phyloP scores from a whole-genome alignment of 2,329 filamentous ascomycete species.

The Phialocephala sp. region DNA sequence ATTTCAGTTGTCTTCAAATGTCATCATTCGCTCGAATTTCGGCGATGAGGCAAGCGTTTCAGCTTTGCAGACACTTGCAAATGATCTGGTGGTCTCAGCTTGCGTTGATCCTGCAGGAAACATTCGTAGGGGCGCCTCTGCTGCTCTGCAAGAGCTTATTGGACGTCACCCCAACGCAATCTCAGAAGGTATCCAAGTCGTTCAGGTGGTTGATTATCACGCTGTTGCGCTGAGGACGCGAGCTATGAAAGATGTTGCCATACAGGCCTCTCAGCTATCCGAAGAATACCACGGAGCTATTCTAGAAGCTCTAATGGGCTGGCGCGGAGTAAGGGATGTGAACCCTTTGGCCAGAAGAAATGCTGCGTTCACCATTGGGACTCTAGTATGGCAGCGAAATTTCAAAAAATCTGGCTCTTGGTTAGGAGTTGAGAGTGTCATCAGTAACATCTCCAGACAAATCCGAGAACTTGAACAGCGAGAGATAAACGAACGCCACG shows the following conservation, averaged over 20 bases:
- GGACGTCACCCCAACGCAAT: slow-evolving; percentile 90
- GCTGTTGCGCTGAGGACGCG: slow-evolving; percentile 85
- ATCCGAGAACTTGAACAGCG: slow-evolving; percentile 43
- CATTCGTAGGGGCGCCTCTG: slow-evolving; percentile 89
- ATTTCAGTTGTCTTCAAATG: slow-evolving; percentile 52
- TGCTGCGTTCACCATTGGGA: slow-evolving; percentile 73
- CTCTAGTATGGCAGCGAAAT: slow-evolving; percentile 47
- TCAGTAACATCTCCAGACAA: slow-evolving; percentile 22
- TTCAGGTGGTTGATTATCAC: slow-evolving; percentile 93
- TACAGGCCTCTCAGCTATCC: slow-evolving; percentile 70
- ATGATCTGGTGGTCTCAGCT: slow-evolving; percentile 79
- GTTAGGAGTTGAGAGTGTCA: slow-evolving; percentile 4
- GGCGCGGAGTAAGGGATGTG: slow-evolving; percentile 85
- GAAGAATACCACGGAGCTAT: slow-evolving; percentile 70
- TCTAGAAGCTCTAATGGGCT: slow-evolving; percentile 73
- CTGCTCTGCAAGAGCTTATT: slow-evolving; percentile 91
- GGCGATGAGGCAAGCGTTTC: slow-evolving; percentile 46
- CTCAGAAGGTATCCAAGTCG: slow-evolving; percentile 78
- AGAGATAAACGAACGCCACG: slow-evolving; percentile 74
- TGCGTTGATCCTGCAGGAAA: slow-evolving; percentile 92
- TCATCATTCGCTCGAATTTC: slow-evolving; percentile 25
- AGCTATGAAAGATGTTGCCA: slow-evolving; percentile 79
- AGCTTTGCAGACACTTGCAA: slow-evolving; percentile 78
- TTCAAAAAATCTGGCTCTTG: not conserved
- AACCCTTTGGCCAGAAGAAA: slow-evolving; percentile 76